These are phyloP conservation scores for Ochetophila trinervis DNA, from an alignment of 306 rosid genomes.

Conservation along the genomic window DNA sequence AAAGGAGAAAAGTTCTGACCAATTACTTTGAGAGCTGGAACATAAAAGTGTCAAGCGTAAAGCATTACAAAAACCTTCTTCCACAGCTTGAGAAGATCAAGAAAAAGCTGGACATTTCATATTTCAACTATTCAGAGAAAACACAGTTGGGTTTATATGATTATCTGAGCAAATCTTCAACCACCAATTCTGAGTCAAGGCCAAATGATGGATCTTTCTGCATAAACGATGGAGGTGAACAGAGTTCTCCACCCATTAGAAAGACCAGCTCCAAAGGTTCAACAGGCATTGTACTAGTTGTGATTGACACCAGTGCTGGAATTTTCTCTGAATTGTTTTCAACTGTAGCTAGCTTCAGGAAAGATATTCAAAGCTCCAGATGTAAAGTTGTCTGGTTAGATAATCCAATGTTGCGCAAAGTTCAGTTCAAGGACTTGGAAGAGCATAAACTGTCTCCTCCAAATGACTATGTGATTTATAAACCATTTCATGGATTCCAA, in stretches of 20 bases:
- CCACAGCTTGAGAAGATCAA: constrained; percentile 19
- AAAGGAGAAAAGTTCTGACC: constrained; percentile 15
- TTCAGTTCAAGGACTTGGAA: constrained; percentile 13
- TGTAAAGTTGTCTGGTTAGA: constrained; percentile 70
- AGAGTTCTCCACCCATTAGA: constrained; percentile 26
- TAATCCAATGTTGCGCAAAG: constrained; percentile 21
- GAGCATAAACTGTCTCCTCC: constrained; percentile 25
- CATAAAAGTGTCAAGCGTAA: constrained; percentile 23
- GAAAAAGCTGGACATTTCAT: constrained; percentile 11
- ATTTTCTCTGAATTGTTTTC: constrained; percentile 16
- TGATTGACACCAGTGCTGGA: constrained; percentile 32
- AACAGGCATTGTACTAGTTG: constrained; percentile 24
- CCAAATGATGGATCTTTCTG: constrained; percentile 13
- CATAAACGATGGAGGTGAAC: constrained; percentile 19
- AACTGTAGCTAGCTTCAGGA: constrained; percentile 33
- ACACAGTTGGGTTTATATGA: constrained; percentile 23
- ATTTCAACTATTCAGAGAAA: constrained; percentile 20
- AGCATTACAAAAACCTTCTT: constrained; percentile 32
- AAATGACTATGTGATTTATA: constrained; percentile 42
- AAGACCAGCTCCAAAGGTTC: constrained; percentile 16
- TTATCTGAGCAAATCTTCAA: constrained; percentile 22
- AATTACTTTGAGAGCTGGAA: constrained; percentile 42
- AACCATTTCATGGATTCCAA: constrained; percentile 65
- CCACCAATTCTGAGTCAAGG: neutral
- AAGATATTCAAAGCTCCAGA: constrained; percentile 10